phyloP scores from a whole-genome alignment of 345 rosid genomes.

The Populus pruinosa region DNA sequence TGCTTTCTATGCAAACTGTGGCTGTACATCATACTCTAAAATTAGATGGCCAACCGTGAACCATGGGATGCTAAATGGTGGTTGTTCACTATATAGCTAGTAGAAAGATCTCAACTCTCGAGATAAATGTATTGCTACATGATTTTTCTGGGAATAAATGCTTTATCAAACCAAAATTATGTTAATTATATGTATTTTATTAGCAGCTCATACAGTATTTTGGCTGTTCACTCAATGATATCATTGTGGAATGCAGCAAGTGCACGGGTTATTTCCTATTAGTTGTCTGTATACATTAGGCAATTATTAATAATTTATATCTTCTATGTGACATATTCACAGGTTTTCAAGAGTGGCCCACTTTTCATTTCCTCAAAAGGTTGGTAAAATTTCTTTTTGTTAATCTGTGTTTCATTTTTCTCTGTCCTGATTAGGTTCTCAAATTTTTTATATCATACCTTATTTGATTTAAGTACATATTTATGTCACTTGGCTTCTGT shows the following conservation, averaged over 20 bases:
- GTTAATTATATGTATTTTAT: neutral
- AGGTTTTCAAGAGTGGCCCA: slow-evolving; percentile 98
- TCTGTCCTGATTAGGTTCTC: neutral
- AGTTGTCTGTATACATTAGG: neutral
- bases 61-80: neutral
- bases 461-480: neutral
- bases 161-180: neutral
- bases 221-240: neutral
- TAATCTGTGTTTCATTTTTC: neutral
- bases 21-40: neutral
- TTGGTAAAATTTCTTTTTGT: slow-evolving; percentile 22
- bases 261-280: neutral
- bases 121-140: neutral
- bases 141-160: neutral
- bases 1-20: neutral
- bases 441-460: neutral
- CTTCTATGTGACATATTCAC: slow-evolving; percentile 23
- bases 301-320: neutral
- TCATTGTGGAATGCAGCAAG: neutral
- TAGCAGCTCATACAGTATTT: neutral
- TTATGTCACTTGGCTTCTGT: neutral
- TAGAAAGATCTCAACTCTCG: neutral
- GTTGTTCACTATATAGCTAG: neutral
- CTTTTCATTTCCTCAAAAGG: slow-evolving; percentile 99
- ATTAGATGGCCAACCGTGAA: neutral